Conservation (phyloP, 768 basidiomycete genomes). For the Termitomyces sp. region DNA sequence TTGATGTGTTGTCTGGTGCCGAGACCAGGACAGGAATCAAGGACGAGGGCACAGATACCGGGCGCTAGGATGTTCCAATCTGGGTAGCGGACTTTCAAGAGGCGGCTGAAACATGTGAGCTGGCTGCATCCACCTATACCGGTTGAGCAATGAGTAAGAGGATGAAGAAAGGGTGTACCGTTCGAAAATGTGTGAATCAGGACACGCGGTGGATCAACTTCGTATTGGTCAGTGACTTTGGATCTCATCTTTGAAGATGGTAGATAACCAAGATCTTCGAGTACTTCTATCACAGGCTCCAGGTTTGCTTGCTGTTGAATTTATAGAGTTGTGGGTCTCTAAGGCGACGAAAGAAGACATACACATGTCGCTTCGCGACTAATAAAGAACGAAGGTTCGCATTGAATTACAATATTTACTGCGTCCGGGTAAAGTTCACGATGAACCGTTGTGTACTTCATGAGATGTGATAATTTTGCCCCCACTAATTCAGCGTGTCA, state of each 20-base stretch:
- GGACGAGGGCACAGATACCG: slow-evolving; percentile 26
- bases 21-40: slow-evolving; percentile 43
- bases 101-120: slow-evolving; percentile 26
- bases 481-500: slow-evolving; percentile 29
- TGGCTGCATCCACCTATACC: slow-evolving; percentile 35
- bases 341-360: slow-evolving; percentile 8
- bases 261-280: background rate
- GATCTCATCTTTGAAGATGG: background rate
- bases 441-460: slow-evolving; percentile 39
- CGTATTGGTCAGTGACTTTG: background rate
- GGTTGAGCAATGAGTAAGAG: background rate
- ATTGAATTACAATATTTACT: slow-evolving; percentile 34
- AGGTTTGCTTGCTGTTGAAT: slow-evolving; percentile 22
- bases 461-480: slow-evolving; percentile 37
- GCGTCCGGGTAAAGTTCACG: slow-evolving; percentile 36
- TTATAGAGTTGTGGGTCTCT: background rate
- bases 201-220: slow-evolving; percentile 25
- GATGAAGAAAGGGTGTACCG: slow-evolving; percentile 22
- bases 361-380: slow-evolving; percentile 25
- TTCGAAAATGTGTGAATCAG: slow-evolving; percentile 46
- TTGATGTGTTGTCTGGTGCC: slow-evolving; percentile 20
- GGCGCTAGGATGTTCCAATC: slow-evolving; percentile 9
- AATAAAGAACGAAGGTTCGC: slow-evolving; percentile 31
- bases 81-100: slow-evolving; percentile 20
- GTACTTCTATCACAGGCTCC: slow-evolving; percentile 4